phyloP scores from a whole-genome alignment of 2,329 filamentous ascomycete genomes.

The Diaporthe sp. region DNA sequence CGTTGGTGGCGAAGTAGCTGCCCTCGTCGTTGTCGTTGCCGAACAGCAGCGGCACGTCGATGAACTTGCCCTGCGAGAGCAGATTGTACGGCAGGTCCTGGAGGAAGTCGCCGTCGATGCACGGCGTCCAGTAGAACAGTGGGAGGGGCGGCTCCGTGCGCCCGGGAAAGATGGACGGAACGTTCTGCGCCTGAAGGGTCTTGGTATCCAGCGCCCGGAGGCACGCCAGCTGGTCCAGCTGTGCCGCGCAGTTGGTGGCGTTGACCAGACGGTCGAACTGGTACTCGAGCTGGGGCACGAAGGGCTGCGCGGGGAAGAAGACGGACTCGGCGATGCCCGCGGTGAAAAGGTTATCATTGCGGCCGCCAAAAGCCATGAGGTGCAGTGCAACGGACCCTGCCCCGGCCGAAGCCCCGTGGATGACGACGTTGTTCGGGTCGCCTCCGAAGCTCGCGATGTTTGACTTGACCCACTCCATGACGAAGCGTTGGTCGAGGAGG shows the following conservation, averaged over 20 bases:
- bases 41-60: constrained; percentile 66
- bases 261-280: constrained; percentile 57
- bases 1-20: constrained; percentile 57
- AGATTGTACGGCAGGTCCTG: constrained; percentile 56
- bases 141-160: constrained; percentile 48
- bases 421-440: constrained; percentile 68
- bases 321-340: constrained; percentile 61
- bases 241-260: constrained; percentile 52
- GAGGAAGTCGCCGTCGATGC: constrained; percentile 61
- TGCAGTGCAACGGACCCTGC: constrained; percentile 69
- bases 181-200: constrained; percentile 57
- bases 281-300: constrained; percentile 59
- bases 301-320: constrained; percentile 63
- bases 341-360: constrained; percentile 59
- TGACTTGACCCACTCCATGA: constrained; percentile 71
- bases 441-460: constrained; percentile 72
- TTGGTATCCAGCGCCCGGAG: constrained; percentile 52
- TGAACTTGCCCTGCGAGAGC: constrained; percentile 61
- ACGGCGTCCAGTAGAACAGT: constrained; percentile 65
- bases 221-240: constrained; percentile 53
- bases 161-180: constrained; percentile 55
- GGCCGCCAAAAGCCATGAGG: constrained; percentile 60
- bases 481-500: constrained; percentile 72
- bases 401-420: constrained; percentile 73
- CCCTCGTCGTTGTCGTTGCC: constrained; percentile 62